Percentiles rank a stretch among this genome's conserved stretches.
Conservation (phyloP, 768 basidiomycete species). For the Mycena kentingensis region DNA sequence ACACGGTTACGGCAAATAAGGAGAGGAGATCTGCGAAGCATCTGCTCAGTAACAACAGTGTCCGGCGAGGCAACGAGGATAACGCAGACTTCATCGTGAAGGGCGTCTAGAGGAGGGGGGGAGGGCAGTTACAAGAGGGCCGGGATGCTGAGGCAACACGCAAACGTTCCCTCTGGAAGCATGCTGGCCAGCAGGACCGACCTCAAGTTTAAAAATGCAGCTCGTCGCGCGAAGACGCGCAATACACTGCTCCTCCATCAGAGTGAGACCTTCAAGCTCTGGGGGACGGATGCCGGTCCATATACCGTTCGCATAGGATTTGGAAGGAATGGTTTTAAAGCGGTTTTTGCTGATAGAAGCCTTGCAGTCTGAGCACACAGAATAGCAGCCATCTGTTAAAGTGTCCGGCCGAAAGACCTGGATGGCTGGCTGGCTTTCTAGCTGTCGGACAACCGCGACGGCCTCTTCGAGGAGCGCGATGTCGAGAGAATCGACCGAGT, state of each 20-base stretch:
- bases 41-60: constrained; percentile 15
- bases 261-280: constrained; percentile 17
- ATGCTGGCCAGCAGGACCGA: constrained; percentile 22
- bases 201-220: constrained; percentile 22
- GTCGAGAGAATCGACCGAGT: not conserved
- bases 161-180: constrained; percentile 26
- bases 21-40: constrained; percentile 16
- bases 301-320: constrained; percentile 25
- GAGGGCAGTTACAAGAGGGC: constrained; percentile 7
- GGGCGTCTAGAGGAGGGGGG: constrained; percentile 21
- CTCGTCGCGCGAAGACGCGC: constrained; percentile 16
- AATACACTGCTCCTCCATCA: constrained; percentile 27
- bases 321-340: constrained; percentile 14
- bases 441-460: constrained; percentile 3
- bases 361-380: constrained; percentile 1
- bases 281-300: constrained; percentile 22
- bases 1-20: constrained; percentile 13
- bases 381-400: constrained; percentile 3
- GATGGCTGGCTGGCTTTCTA: constrained; percentile 4
- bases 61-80: constrained; percentile 25
- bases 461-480: constrained; percentile 7
- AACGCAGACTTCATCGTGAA: constrained; percentile 5
- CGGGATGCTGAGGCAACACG: constrained; percentile 22
- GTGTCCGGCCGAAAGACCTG: not conserved
- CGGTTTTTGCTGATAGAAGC: not conserved